Percentiles rank a stretch among this genome's conserved stretches.
phyloP scores from a whole-genome alignment of 164 flowering plant genomes.

The Kingdonia uniflora region DNA sequence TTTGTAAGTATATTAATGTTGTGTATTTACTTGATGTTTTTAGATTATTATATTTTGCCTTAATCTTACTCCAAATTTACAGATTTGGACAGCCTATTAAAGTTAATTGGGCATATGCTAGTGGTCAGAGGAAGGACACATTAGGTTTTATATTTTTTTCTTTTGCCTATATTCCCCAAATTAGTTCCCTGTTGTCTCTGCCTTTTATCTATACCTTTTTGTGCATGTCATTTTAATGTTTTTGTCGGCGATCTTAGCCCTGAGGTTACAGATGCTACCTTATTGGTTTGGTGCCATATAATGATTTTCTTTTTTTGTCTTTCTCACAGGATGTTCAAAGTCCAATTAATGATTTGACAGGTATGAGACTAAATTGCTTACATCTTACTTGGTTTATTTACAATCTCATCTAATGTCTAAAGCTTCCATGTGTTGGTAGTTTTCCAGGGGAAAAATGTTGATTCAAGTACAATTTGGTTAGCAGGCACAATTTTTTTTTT shows the following conservation, averaged over 20 bases:
- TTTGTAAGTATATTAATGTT: conserved; percentile 29
- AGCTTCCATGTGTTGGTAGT: too few species aligned
- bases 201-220: background rate
- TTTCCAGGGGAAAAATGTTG: too few species aligned
- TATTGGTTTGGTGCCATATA: conserved; percentile 22
- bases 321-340: conserved; percentile 83
- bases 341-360: conserved; percentile 86
- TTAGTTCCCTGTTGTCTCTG: background rate
- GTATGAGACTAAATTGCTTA: conserved; percentile 27
- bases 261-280: conserved; percentile 94
- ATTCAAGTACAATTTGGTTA: too few species aligned
- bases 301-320: background rate
- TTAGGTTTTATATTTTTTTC: conserved; percentile 27
- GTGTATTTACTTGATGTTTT: conserved; percentile 2
- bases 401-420: too few species aligned
- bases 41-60: background rate
- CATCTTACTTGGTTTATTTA: too few species aligned
- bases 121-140: conserved; percentile 66
- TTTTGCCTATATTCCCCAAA: background rate
- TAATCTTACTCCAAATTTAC: conserved; percentile 11
- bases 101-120: conserved; percentile 81
- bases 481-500: too few species aligned
- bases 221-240: conserved; percentile 78
- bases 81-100: conserved; percentile 83
- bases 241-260: conserved; percentile 98